Conservation (phyloP, 176 grass and related monocot genomes). For the Oryza australiensis region DNA sequence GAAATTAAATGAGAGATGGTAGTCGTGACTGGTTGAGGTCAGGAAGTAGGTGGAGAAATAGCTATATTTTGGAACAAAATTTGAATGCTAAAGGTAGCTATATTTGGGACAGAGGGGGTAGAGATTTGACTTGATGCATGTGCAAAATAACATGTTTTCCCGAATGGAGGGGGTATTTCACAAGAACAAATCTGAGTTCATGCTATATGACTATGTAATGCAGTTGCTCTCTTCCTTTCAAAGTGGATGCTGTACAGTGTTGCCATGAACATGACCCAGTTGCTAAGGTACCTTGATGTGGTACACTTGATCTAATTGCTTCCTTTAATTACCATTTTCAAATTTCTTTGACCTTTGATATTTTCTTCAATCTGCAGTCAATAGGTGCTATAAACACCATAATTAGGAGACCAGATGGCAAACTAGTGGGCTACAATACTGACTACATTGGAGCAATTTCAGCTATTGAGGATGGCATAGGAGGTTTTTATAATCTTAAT, state of each 20-base stretch:
- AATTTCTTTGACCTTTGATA: conserved; percentile 34
- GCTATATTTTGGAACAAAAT: too few species aligned
- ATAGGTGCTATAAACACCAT: conserved; percentile 97
- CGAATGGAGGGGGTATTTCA: not conserved
- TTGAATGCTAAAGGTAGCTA: too few species aligned
- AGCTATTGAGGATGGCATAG: conserved; percentile 96
- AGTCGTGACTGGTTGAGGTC: too few species aligned
- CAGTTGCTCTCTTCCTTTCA: conserved; percentile 92
- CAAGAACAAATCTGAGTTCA: conserved; percentile 24
- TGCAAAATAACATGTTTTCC: not conserved
- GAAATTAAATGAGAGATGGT: too few species aligned
- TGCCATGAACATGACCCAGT: conserved; percentile 85
- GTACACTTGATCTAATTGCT: conserved; percentile 4
- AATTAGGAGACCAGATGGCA: conserved; percentile 73
- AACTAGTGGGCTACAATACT: conserved; percentile 92
- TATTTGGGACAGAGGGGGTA: too few species aligned
- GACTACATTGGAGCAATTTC: conserved; percentile 98
- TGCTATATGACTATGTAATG: conserved; percentile 36
- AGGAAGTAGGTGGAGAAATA: too few species aligned
- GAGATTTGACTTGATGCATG: not conserved
- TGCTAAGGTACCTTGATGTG: conserved; percentile 68
- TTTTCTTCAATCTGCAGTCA: conserved; percentile 56
- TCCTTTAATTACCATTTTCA: conserved; percentile 29
- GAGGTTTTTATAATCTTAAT: conserved; percentile 51
- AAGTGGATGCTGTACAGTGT: conserved; percentile 76